Evolutionary conservation across 805 yeast species (phyloP), one percentile per base, ranked within the genome.

Genomic region (Monosporozyma aquatica): DNA sequence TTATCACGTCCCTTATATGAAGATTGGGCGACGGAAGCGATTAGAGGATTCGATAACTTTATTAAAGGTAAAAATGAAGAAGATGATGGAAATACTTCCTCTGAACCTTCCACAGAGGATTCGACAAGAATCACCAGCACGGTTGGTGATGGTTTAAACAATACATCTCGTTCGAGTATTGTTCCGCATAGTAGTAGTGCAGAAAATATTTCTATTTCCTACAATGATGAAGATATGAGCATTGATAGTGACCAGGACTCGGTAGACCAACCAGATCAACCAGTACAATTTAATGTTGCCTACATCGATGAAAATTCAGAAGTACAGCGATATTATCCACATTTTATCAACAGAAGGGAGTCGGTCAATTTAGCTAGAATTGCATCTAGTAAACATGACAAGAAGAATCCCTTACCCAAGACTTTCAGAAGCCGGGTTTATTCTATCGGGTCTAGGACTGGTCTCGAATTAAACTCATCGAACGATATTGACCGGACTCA

Each of bases 1-100:
- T 52, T 73, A 43, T 69, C 76, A 36, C 64, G 78, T 13, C 69
- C 76, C 0, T 50, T 71, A 11, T 64, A 64, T 47, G 64, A 63
- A 17, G 68, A 64, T 35, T 69, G 70, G 61, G 71, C 72, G 2
- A 62, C 65, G 0, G 62, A 61, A 30, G 70, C 72, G 0, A 61
- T 65, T 3, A 54, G 61, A n/a, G 68, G 66, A 0, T 68, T 58
- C 42, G 60, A 56, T 39, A 48, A 52, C n/a, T 57, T 58, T 37
- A 38, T 56, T 2, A 48, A 44, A 6, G 53, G 51, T 3, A 43
- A 45, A 9, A 10, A 23, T 9, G 25, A 24, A 13, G 28, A 32
- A 17, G 26, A 23, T 6, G 29, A 20, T n/a, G 10, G 20, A 14
- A 14, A n/a, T 18, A 20, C 8, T 8, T 30, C 29, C 6, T 18